Evolutionary conservation across 1,284 basidiomycete genomes (phyloP).

Genomic region (Sphagnurus paluster): DNA sequence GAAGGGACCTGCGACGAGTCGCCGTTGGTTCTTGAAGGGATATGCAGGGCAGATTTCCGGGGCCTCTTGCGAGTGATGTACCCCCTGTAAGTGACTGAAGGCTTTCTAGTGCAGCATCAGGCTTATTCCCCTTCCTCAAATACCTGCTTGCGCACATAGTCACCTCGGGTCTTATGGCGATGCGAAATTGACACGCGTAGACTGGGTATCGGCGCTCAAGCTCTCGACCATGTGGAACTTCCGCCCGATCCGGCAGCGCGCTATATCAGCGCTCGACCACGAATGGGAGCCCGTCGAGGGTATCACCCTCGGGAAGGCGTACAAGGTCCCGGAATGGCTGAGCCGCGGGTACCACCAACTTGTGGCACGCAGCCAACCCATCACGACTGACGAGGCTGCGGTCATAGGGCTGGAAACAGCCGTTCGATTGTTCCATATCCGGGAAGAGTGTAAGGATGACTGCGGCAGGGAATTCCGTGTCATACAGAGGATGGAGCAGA

Average conservation of each 20-base stretch:
- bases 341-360: background rate
- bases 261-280: too few species aligned
- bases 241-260: too few species aligned
- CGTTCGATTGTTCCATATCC: slow-evolving; percentile 1
- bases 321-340: background rate
- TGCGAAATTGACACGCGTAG: slow-evolving; percentile 1
- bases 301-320: background rate
- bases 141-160: background rate
- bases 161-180: background rate
- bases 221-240: slow-evolving; percentile 19
- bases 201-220: slow-evolving; percentile 20
- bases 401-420: slow-evolving; percentile 7
- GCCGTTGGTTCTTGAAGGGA: slow-evolving; percentile 8
- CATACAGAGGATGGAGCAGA: slow-evolving; percentile 2
- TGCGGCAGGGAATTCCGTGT: background rate
- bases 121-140: too few species aligned
- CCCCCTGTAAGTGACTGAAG: slow-evolving; percentile 6
- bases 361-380: background rate
- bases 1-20: slow-evolving; percentile 9
- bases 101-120: too few species aligned
- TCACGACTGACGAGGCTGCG: background rate
- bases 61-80: slow-evolving; percentile 13
- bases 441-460: slow-evolving; percentile 1
- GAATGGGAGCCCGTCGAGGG: background rate
- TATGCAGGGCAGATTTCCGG: slow-evolving; percentile 9